Evolutionary conservation across 73 alveolate species (phyloP).

Genomic region (Paramecium sexaurelia): DNA sequence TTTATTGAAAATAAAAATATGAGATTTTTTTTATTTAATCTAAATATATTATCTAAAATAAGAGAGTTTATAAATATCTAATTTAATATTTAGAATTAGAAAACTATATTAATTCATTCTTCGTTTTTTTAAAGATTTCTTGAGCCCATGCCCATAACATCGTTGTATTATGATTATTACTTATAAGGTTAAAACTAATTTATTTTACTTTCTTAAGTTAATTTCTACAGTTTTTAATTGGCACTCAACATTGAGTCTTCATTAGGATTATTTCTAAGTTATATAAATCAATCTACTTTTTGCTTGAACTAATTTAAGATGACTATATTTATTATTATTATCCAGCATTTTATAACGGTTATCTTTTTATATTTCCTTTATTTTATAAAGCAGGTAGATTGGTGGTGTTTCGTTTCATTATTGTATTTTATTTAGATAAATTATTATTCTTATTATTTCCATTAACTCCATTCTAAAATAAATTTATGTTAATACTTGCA

Average conservation of each 20-base stretch:
- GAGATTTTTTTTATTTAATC: too few relatives aligned
- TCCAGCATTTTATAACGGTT: constrained; percentile 28
- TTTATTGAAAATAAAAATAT: too few relatives aligned
- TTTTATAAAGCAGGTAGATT: constrained; percentile 6
- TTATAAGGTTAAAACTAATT: constrained; percentile 44
- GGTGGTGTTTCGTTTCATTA: constrained; percentile 2
- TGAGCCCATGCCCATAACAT: constrained; percentile 6
- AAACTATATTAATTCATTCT: constrained; percentile 23
- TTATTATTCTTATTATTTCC: background rate
- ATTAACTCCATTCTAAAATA: constrained; percentile 1
- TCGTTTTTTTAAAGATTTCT: background rate
- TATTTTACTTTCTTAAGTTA: constrained; percentile 13
- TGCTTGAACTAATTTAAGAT: background rate
- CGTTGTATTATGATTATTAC: constrained; percentile 10
- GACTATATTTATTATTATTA: background rate
- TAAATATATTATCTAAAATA: too few relatives aligned
- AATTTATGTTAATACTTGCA: background rate
- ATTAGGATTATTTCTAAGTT: background rate
- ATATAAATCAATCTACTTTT: background rate
- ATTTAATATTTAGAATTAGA: background rate
- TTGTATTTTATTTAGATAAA: background rate
- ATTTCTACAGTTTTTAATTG: background rate
- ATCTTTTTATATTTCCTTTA: background rate
- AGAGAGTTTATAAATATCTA: too few relatives aligned
- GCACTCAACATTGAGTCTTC: constrained; percentile 29